Evolutionary conservation across 1,284 basidiomycete species (phyloP).

Genomic region (Melampsora abietis-canadensis): DNA sequence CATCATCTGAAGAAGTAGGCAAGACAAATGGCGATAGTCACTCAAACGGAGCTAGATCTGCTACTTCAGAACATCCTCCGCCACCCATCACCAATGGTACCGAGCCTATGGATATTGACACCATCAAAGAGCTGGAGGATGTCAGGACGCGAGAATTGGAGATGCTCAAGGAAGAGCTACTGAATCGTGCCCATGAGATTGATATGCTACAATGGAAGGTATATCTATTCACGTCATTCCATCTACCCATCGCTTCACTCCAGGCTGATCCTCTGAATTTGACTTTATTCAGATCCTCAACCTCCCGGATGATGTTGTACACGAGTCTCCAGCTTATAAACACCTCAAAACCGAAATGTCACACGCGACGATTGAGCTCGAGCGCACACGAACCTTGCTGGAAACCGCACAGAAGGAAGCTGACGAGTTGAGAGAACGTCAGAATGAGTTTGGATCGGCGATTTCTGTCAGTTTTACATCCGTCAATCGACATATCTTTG

Average conservation of each 20-base stretch:
- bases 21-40: slow-evolving; percentile 17
- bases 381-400: slow-evolving; percentile 45
- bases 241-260: background rate
- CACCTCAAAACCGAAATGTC: slow-evolving; percentile 47
- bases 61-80: slow-evolving; percentile 26
- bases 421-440: slow-evolving; percentile 47
- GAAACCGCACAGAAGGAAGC: slow-evolving; percentile 47
- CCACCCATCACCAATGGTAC: slow-evolving; percentile 27
- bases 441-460: slow-evolving; percentile 46
- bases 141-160: slow-evolving; percentile 44
- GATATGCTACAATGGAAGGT: slow-evolving; percentile 44
- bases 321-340: slow-evolving; percentile 47
- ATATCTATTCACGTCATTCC: background rate
- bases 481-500: background rate
- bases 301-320: slow-evolving; percentile 49
- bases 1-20: background rate
- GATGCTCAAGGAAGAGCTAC: slow-evolving; percentile 42
- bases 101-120: slow-evolving; percentile 42
- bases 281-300: slow-evolving; percentile 45
- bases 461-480: slow-evolving; percentile 44
- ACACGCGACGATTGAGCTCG: slow-evolving; percentile 45
- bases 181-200: slow-evolving; percentile 43
- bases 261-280: background rate
- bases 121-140: slow-evolving; percentile 35
- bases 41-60: slow-evolving; percentile 22